Evolutionary conservation across 1,139 yeast species (phyloP).

Genomic region (Taiozyma sp.): DNA sequence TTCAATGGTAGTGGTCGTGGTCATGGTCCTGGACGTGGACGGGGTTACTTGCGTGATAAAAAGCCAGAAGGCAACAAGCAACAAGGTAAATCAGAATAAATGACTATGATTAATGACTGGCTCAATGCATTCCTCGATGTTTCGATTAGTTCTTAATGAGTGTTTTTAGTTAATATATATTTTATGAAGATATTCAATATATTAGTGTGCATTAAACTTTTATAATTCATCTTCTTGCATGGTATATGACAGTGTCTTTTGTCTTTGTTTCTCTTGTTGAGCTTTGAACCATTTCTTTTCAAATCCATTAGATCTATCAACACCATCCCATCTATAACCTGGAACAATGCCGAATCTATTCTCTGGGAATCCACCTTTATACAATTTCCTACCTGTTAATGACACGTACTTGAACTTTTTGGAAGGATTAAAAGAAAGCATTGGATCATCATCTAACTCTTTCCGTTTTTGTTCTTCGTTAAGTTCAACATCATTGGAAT

Average conservation of each 20-base stretch:
- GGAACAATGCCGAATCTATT: constrained; percentile 77
- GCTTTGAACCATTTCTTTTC: constrained; percentile 59
- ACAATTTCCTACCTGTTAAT: constrained; percentile 37
- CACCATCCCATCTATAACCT: constrained; percentile 90
- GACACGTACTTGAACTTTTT: constrained; percentile 14
- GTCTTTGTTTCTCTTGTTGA: constrained; percentile 40
- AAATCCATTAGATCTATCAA: constrained; percentile 88
- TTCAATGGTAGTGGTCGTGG: constrained; percentile 26
- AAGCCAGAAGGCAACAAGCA: background rate
- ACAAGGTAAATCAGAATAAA: background rate
- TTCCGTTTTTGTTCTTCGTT: constrained; percentile 31
- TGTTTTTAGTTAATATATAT: background rate
- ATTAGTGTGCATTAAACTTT: too few relatives aligned
- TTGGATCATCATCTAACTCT: constrained; percentile 64
- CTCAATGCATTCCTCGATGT: background rate
- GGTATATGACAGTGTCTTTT: constrained; percentile 31
- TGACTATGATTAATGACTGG: background rate
- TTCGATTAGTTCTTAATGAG: background rate
- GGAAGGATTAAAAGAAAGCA: constrained; percentile 38
- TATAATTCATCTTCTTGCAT: constrained; percentile 29
- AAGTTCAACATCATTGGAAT: constrained; percentile 34
- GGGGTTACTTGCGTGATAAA: background rate
- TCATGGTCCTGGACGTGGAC: constrained; percentile 12
- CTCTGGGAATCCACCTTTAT: constrained; percentile 46
- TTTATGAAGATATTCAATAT: too few relatives aligned